A percentile compares a stretch with the other conserved stretches of the same genome.
Evolutionary conservation across 176 grass and related monocot genomes (phyloP).

Genomic region (Alopecurus myosuroides): DNA sequence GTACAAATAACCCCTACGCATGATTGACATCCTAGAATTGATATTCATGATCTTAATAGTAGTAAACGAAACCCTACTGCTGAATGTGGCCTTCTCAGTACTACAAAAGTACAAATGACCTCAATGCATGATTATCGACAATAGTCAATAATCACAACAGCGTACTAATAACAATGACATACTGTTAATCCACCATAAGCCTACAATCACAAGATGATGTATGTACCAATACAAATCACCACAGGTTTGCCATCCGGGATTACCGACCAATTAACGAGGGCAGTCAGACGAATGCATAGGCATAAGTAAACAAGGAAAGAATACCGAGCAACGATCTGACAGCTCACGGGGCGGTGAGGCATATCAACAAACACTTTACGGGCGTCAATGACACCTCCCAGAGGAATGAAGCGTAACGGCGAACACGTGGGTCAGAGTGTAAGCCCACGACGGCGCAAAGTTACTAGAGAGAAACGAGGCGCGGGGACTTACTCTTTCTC

Average conservation of each 20-base stretch:
- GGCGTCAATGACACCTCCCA: neutral
- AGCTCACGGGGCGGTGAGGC: neutral
- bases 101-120: neutral
- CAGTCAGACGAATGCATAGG: neutral
- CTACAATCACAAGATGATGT: neutral
- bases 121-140: neutral
- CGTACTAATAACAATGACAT: neutral
- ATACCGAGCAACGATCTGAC: neutral
- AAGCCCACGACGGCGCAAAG: neutral
- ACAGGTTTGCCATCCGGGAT: neutral
- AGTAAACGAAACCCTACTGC: neutral
- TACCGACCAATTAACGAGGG: neutral
- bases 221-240: neutral
- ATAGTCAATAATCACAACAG: neutral
- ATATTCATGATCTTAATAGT: neutral
- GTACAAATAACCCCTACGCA: no score
- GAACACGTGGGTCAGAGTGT: neutral
- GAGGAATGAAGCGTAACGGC: neutral
- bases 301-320: neutral
- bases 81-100: neutral
- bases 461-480: neutral
- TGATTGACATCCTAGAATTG: no score
- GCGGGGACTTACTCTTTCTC: conserved; percentile 64
- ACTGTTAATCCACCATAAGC: neutral
- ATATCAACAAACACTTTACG: neutral